phyloP scores from a whole-genome alignment of 805 yeast species.

The Candida quercuum region DNA sequence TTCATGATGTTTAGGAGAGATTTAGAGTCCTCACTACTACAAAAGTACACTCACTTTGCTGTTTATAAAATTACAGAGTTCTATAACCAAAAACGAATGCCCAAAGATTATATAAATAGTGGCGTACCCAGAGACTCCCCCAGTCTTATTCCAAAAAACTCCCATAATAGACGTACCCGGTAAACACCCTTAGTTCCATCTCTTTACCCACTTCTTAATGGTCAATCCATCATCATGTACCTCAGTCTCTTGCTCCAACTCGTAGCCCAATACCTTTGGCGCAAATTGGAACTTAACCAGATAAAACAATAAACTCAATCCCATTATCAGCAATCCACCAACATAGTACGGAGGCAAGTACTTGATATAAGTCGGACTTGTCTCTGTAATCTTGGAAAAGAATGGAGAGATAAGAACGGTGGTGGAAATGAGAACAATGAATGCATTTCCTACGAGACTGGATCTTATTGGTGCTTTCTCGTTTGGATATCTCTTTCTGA shows the following conservation, averaged over 20 bases:
- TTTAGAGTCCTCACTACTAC: too few species aligned
- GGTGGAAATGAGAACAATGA: slow-evolving; percentile 39
- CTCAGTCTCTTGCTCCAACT: slow-evolving; percentile 34
- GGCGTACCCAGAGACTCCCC: too few species aligned
- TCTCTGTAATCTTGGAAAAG: slow-evolving; percentile 24
- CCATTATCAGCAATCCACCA: too few species aligned
- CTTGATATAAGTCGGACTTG: slow-evolving; percentile 4
- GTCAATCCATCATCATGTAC: slow-evolving; percentile 52
- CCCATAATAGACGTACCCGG: too few species aligned
- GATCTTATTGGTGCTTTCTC: slow-evolving; percentile 48
- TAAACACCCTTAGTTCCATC: slow-evolving; percentile 6
- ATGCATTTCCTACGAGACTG: slow-evolving; percentile 39
- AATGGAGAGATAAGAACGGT: slow-evolving; percentile 48
- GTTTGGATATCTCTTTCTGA: slow-evolving; percentile 44
- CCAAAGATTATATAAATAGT: too few species aligned
- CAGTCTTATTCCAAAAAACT: too few species aligned
- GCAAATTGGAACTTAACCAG: slow-evolving; percentile 39
- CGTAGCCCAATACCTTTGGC: slow-evolving; percentile 44
- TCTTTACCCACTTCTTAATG: slow-evolving; percentile 50
- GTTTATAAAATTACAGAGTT: too few species aligned
- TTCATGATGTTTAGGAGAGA: too few species aligned
- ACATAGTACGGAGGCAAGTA: slow-evolving; percentile 31
- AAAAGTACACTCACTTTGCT: too few species aligned
- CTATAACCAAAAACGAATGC: too few species aligned
- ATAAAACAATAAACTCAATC: too few species aligned